Percentiles rank a stretch among this genome's conserved stretches.
phyloP scores from a whole-genome alignment of 139 green algal species.

The Chloropicon primus region DNA sequence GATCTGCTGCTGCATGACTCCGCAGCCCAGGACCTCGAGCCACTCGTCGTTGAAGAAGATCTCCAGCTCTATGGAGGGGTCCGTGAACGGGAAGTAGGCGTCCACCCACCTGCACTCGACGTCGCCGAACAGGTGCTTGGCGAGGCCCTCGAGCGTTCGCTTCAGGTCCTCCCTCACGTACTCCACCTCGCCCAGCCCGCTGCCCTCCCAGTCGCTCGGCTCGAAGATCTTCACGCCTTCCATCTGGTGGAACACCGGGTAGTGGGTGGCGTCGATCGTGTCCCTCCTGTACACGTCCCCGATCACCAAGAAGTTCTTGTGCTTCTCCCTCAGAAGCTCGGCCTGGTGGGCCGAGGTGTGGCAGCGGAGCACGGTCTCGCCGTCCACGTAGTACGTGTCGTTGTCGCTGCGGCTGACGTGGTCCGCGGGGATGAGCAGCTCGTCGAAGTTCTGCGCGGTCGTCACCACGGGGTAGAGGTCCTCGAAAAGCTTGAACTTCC shows the following conservation, averaged over 20 bases:
- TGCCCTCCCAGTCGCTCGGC: slow-evolving; percentile 38
- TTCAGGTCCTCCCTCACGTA: slow-evolving; percentile 75
- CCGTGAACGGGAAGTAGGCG: slow-evolving; percentile 98
- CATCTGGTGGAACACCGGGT: slow-evolving; percentile 99
- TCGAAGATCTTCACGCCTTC: slow-evolving; percentile 75
- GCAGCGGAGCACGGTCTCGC: slow-evolving; percentile 61
- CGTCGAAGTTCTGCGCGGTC: slow-evolving; percentile 65
- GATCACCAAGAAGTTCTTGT: slow-evolving; percentile 80
- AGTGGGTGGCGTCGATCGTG: slow-evolving; percentile 95
- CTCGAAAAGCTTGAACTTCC: slow-evolving; percentile 78
- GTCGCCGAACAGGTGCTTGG: slow-evolving; percentile 70
- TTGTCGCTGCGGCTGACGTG: slow-evolving; percentile 81
- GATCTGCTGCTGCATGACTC: slow-evolving; percentile 88
- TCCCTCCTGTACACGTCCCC: slow-evolving; percentile 94
- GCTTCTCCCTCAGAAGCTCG: slow-evolving; percentile 64
- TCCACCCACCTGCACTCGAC: slow-evolving; percentile 68
- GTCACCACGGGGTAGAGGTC: slow-evolving; percentile 78
- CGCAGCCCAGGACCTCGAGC: slow-evolving; percentile 97
- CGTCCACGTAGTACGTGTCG: slow-evolving; percentile 96
- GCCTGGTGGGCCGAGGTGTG: slow-evolving; percentile 76
- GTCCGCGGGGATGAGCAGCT: slow-evolving; percentile 81
- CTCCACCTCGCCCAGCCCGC: slow-evolving; percentile 32
- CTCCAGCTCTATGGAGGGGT: slow-evolving; percentile 94
- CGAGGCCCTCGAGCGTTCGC: slow-evolving; percentile 71
- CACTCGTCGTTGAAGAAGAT: slow-evolving; percentile 98